Conservation (phyloP, 1,284 basidiomycete species). For the Lignosus rhinocerotis region DNA sequence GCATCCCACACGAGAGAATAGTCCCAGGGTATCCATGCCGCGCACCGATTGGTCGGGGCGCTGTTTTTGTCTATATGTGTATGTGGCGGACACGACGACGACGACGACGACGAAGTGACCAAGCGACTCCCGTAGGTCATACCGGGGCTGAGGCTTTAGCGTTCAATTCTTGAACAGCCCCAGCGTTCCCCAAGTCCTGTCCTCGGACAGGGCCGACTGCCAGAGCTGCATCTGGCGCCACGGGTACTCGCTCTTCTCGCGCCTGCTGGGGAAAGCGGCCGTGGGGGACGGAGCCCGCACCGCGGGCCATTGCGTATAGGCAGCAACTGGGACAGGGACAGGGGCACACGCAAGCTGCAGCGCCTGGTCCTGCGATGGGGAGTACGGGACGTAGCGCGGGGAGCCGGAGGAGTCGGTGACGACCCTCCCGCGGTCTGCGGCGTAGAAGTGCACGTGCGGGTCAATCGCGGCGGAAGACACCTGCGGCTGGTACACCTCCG, state of each 20-base stretch:
- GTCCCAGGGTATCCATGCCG: background rate
- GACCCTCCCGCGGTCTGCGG: constrained; percentile 10
- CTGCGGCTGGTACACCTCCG: background rate
- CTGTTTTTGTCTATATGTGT: no score
- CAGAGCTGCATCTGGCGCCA: constrained; percentile 6
- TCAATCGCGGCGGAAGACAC: constrained; percentile 1
- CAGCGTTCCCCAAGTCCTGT: constrained; percentile 10
- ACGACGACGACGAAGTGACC: background rate
- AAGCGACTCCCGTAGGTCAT: background rate
- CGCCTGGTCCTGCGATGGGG: constrained; percentile 1
- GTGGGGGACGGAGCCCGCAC: background rate
- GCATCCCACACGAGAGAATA: constrained; percentile 4
- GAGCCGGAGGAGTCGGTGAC: constrained; percentile 1
- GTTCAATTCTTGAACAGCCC: constrained; percentile 7
- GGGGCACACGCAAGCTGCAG: background rate
- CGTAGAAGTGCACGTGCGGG: constrained; percentile 13
- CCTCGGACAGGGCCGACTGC: constrained; percentile 3
- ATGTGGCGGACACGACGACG: background rate
- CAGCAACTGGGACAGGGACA: background rate
- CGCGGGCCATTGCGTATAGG: background rate
- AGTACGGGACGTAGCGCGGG: constrained; percentile 19
- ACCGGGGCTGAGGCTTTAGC: no score
- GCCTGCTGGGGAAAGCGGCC: no score
- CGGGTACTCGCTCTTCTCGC: background rate
- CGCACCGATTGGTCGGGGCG: background rate